Evolutionary conservation across 2,329 filamentous ascomycete genomes (phyloP), one percentile per base, ranked within the genome.

Genomic region (Cercospora berteroae): DNA sequence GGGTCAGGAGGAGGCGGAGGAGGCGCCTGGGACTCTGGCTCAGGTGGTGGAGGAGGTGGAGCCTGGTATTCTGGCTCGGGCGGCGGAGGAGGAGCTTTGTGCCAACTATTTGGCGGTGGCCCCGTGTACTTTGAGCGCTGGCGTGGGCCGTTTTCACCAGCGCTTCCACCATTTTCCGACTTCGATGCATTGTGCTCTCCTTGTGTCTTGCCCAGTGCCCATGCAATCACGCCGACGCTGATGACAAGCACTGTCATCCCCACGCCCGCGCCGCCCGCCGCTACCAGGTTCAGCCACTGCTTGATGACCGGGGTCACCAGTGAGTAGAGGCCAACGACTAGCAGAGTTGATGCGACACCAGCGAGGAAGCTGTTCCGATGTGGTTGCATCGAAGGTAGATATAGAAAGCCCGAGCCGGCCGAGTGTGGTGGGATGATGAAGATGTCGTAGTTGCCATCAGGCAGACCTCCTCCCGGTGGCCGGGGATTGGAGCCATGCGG

Each of bases 351-450:
- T 48, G 89, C 90, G 73, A 93, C 93, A 29, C 94, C 94, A 3
- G 94, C 93, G 23, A 93, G 85, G 79, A 97, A 98, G 80, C 92
- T 96, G 80, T 97, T 97, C 75, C 90, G 85, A 75, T 95, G 92
- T 20, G 92, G 90, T 76, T 90, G 87, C 69, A 98, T 80, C 0
- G 94, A 97, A 0, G 94, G 94, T n/a, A 98, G 87, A 79, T 98
- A 97, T 29, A 98, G 83, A 80, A 97, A 97, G 36, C 94, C 94
- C 0, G 89, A 88, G 63, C 94, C 94, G 6, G 94, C 86, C 10
- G 93, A 94, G 79, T 97, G 93, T 57, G 94, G 92, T 7, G 94
- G 94, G 75, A 98, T 94, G 78, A 97, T 90, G 82, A 97, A 97
- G 77, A 98, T 96, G 82, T 98, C 94, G 80, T 97, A 98, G 78